Evolutionary conservation across 75 land plant species (phyloP).

Genomic region (Pinus taeda): DNA sequence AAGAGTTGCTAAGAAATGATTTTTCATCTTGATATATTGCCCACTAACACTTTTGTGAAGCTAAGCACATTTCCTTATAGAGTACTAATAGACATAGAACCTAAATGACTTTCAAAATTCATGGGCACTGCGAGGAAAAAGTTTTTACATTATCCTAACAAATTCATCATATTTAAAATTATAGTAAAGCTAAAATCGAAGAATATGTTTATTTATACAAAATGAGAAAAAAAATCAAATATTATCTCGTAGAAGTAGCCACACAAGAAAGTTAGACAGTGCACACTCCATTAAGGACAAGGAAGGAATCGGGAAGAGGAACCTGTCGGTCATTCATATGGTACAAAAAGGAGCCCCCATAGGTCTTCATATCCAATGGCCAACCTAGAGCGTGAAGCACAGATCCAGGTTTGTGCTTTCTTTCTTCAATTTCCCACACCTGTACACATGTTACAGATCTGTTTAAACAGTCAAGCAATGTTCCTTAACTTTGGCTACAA

Average conservation of each 20-base stretch:
- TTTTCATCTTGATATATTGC: no score
- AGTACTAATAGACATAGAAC: no score
- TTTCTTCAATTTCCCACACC: conserved; percentile 95
- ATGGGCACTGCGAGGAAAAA: no score
- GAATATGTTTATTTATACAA: background rate
- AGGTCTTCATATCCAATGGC: conserved; percentile 87
- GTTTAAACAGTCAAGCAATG: background rate
- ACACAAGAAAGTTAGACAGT: background rate
- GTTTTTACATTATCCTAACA: no score
- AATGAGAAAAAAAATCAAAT: background rate
- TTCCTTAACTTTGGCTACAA: conserved; percentile 9
- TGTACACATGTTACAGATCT: conserved; percentile 6
- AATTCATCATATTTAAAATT: no score
- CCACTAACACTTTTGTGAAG: no score
- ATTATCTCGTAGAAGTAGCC: background rate
- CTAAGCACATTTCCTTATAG: no score
- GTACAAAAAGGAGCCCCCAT: conserved; percentile 92
- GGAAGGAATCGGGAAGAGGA: conserved; percentile 10
- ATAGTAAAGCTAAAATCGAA: no score
- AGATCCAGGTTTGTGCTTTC: conserved; percentile 78
- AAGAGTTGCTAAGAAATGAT: no score
- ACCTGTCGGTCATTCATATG: conserved; percentile 95
- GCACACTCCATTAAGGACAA: background rate
- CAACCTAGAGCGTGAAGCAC: conserved; percentile 93
- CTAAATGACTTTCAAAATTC: no score